Evolutionary conservation across 2,329 filamentous ascomycete genomes (phyloP).

Genomic region (Hymenoscyphus repandus): DNA sequence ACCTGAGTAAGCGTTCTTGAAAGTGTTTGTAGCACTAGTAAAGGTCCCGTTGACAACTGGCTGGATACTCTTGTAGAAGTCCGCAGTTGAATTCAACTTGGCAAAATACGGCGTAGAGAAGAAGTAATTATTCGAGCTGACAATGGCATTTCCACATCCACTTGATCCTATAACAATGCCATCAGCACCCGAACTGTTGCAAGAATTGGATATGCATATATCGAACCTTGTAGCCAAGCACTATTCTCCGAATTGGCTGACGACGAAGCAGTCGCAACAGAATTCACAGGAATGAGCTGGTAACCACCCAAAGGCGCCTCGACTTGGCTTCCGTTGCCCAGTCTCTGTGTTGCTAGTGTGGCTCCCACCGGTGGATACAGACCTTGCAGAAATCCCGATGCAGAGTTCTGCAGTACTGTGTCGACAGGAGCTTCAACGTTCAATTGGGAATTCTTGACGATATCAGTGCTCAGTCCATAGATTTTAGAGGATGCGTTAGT

Average conservation of each 20-base stretch:
- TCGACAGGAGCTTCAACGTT: conserved; percentile 67
- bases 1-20: conserved; percentile 60
- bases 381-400: conserved; percentile 74
- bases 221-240: conserved; percentile 49
- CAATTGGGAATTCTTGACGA: conserved; percentile 67
- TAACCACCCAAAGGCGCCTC: conserved; percentile 70
- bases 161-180: conserved; percentile 34
- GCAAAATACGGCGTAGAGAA: conserved; percentile 40
- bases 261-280: conserved; percentile 46
- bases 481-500: conserved; percentile 54
- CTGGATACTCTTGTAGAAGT: conserved; percentile 52
- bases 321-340: conserved; percentile 66
- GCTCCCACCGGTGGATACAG: conserved; percentile 73
- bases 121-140: conserved; percentile 52
- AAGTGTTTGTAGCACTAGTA: conserved; percentile 40
- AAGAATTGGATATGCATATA: neutral
- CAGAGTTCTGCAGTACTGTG: conserved; percentile 74
- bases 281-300: conserved; percentile 73
- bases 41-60: conserved; percentile 53
- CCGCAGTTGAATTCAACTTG: conserved; percentile 46
- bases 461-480: conserved; percentile 57
- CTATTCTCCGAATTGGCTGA: conserved; percentile 52
- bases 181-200: neutral
- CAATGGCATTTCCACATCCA: conserved; percentile 49
- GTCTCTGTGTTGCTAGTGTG: conserved; percentile 47